These are phyloP conservation scores for Candida sp. DNA, from an alignment of 1,139 yeast species.

Conservation along the genomic window DNA sequence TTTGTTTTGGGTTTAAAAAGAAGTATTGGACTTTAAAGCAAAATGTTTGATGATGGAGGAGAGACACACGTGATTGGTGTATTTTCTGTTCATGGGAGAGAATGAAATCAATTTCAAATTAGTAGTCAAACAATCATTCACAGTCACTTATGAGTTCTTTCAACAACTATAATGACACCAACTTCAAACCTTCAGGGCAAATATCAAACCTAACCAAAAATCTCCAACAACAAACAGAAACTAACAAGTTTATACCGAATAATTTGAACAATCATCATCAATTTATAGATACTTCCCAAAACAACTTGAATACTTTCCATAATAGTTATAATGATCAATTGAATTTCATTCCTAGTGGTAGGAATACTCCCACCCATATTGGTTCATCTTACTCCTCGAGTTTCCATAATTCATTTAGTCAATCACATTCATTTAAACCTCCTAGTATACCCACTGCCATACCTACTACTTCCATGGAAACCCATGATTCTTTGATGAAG, in stretches of 20 bases:
- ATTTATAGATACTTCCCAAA: background rate
- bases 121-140: background rate
- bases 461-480: constrained; percentile 49
- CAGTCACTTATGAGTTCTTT: background rate
- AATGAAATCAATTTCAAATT: background rate
- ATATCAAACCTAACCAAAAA: constrained; percentile 41
- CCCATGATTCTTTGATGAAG: constrained; percentile 2
- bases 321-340: constrained; percentile 18
- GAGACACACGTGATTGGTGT: background rate
- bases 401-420: constrained; percentile 33
- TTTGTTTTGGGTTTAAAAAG: no score
- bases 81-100: background rate
- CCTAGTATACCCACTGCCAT: constrained; percentile 29
- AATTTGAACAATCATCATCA: background rate
- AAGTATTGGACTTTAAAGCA: no score
- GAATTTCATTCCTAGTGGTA: constrained; percentile 43
- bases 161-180: background rate
- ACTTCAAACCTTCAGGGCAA: constrained; percentile 7
- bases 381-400: constrained; percentile 43
- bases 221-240: constrained; percentile 14
- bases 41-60: background rate
- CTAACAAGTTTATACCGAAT: constrained; percentile 7
- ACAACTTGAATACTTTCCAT: background rate
- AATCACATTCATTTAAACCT: constrained; percentile 11
- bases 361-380: constrained; percentile 55